Evolutionary conservation across 768 basidiomycete species (phyloP).

Genomic region (Termitomyces sp.): DNA sequence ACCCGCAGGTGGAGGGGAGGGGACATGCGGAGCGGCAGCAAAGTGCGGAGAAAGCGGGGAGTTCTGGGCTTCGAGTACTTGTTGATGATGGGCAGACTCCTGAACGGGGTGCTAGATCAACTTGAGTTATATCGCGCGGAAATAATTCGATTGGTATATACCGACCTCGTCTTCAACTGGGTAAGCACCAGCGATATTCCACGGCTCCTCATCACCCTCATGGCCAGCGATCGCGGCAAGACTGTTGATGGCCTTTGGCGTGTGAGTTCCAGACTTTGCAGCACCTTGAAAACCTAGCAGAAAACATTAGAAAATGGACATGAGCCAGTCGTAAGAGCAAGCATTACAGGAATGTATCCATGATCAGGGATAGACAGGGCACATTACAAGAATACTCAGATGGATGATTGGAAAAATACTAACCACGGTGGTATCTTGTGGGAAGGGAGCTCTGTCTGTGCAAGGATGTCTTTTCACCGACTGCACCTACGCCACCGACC

Average conservation of each 20-base stretch:
- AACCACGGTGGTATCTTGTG: conserved; percentile 76
- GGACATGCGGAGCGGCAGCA: conserved; percentile 41
- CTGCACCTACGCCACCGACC: conserved; percentile 79
- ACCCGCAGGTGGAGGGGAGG: conserved; percentile 70
- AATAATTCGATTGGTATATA: background rate
- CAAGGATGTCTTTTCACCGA: conserved; percentile 77
- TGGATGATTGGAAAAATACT: conserved; percentile 19
- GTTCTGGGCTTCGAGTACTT: conserved; percentile 44
- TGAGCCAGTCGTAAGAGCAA: conserved; percentile 5
- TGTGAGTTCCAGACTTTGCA: conserved; percentile 56
- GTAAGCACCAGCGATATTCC: conserved; percentile 65
- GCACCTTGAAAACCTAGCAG: conserved; percentile 48
- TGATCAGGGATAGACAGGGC: conserved; percentile 20
- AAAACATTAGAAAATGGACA: conserved; percentile 14
- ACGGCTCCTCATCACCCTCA: conserved; percentile 86
- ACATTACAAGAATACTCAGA: conserved; percentile 11
- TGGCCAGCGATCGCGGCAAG: conserved; percentile 82
- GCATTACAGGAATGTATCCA: conserved; percentile 21
- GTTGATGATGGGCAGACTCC: conserved; percentile 39
- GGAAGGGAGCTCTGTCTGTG: conserved; percentile 82
- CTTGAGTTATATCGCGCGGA: conserved; percentile 3
- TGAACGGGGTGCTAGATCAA: conserved; percentile 22
- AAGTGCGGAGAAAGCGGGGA: conserved; percentile 70
- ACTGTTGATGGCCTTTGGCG: conserved; percentile 77
- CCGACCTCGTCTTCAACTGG: conserved; percentile 66